These are phyloP conservation scores for Rhodotorula diobovata DNA, from an alignment of 768 basidiomycete species.

Conservation along the genomic window DNA sequence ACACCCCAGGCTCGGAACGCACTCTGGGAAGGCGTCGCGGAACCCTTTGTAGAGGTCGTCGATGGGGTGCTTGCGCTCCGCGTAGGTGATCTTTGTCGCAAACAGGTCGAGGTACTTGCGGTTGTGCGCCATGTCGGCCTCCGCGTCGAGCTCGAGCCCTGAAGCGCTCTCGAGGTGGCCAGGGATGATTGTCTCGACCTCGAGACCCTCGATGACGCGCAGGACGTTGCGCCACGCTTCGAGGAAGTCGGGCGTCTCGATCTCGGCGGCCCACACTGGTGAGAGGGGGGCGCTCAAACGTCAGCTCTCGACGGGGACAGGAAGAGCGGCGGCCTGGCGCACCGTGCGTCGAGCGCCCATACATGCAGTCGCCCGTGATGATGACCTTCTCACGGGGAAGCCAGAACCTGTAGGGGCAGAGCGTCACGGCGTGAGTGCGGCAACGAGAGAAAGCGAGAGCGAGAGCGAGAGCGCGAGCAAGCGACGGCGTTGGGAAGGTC, in stretches of 20 bases:
- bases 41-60: not conserved
- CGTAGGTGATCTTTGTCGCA: constrained; percentile 8
- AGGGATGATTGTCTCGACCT: constrained; percentile 1
- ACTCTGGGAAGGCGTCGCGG: not conserved
- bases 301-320: not conserved
- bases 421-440: no score
- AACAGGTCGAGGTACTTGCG: constrained; percentile 14
- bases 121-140: constrained; percentile 6
- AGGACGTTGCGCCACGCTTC: constrained; percentile 5
- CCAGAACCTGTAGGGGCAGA: not conserved
- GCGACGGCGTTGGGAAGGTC: no score
- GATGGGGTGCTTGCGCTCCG: not conserved
- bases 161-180: not conserved
- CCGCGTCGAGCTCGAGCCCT: not conserved
- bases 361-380: constrained; percentile 11
- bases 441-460: not conserved
- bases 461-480: no score
- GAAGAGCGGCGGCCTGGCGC: no score
- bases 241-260: constrained; percentile 7
- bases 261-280: constrained; percentile 7
- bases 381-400: constrained; percentile 7
- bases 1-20: not conserved
- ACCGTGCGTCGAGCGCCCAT: not conserved
- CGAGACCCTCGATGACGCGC: constrained; percentile 2
- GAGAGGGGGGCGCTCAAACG: no score